phyloP scores from a whole-genome alignment of 225 moss, liverwort and hornwort species.

The Polytrichum formosum region DNA sequence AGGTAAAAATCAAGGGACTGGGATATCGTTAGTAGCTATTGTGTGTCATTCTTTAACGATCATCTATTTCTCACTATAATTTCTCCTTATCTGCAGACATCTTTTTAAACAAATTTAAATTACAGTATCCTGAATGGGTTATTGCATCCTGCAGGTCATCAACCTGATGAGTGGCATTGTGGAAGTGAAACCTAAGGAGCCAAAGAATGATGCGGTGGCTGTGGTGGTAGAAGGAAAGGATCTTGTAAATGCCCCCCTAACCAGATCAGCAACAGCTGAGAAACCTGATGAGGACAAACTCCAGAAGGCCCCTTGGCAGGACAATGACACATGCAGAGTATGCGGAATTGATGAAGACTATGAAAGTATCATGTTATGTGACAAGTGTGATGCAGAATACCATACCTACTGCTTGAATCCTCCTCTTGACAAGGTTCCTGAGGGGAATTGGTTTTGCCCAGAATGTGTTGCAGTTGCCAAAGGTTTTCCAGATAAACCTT shows the following conservation, averaged over 20 bases:
- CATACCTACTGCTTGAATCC: conserved; percentile 95
- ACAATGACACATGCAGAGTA: conserved; percentile 87
- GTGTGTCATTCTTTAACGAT: too few species aligned
- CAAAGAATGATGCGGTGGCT: conserved; percentile 26
- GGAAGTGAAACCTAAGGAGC: conserved; percentile 29
- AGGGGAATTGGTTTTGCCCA: conserved; percentile 97
- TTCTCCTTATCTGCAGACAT: too few species aligned
- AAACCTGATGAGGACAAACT: conserved; percentile 61
- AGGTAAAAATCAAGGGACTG: too few species aligned
- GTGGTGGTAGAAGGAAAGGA: conserved; percentile 30
- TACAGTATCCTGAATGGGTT: too few species aligned
- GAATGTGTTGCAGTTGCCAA: conserved; percentile 89
- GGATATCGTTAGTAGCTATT: too few species aligned
- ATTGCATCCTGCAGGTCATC: conserved; percentile 41
- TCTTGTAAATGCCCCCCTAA: conserved; percentile 24
- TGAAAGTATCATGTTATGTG: conserved; percentile 96
- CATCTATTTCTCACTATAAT: too few species aligned
- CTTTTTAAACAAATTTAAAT: too few species aligned
- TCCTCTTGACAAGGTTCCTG: conserved; percentile 87
- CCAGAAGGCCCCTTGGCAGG: conserved; percentile 97
- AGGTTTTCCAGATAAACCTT: conserved; percentile 67
- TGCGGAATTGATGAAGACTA: conserved; percentile 99
- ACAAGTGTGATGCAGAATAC: conserved; percentile 96
- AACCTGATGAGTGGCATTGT: conserved; percentile 45
- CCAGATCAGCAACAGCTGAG: conserved; percentile 46